Evolutionary conservation across 2,329 filamentous ascomycete species (phyloP).

Genomic region (Colletotrichum gigasporum): DNA sequence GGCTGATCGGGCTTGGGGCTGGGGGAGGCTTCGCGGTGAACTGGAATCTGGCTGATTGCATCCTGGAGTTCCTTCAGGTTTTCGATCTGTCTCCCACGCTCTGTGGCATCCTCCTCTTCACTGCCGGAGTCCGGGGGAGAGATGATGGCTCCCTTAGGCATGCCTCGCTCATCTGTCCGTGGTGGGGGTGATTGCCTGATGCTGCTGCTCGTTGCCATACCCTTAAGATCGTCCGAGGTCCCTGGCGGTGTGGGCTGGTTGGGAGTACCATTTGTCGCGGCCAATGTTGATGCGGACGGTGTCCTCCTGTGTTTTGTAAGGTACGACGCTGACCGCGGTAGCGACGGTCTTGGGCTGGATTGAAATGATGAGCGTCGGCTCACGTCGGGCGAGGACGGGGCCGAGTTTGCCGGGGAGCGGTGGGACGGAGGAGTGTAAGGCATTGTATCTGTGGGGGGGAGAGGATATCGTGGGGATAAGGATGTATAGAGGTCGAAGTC

Average conservation of each 20-base stretch:
- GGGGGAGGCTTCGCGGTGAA: conserved; percentile 69
- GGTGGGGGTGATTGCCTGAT: conserved; percentile 88
- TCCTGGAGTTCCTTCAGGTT: conserved; percentile 78
- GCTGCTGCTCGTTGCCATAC: conserved; percentile 63
- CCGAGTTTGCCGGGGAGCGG: conserved; percentile 69
- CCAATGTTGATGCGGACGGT: conserved; percentile 50
- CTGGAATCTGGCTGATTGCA: conserved; percentile 82
- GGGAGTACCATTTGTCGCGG: conserved; percentile 40
- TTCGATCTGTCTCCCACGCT: conserved; percentile 58
- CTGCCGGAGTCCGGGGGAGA: conserved; percentile 94
- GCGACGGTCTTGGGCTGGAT: conserved; percentile 57
- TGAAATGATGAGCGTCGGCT: conserved; percentile 69
- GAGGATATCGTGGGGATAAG: neutral
- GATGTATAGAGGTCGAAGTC: neutral
- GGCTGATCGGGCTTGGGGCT: conserved; percentile 38
- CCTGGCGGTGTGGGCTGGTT: conserved; percentile 56
- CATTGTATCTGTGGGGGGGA: conserved; percentile 60
- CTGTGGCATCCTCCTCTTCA: conserved; percentile 71
- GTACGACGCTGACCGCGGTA: conserved; percentile 74
- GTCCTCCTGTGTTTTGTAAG: conserved; percentile 71
- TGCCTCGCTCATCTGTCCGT: conserved; percentile 73
- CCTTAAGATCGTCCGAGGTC: conserved; percentile 60
- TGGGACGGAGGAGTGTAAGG: conserved; percentile 87
- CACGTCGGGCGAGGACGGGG: conserved; percentile 62
- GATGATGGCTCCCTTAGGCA: conserved; percentile 86